Conservation (phyloP, 768 basidiomycete species). For the Leucocoprinus sp. region DNA sequence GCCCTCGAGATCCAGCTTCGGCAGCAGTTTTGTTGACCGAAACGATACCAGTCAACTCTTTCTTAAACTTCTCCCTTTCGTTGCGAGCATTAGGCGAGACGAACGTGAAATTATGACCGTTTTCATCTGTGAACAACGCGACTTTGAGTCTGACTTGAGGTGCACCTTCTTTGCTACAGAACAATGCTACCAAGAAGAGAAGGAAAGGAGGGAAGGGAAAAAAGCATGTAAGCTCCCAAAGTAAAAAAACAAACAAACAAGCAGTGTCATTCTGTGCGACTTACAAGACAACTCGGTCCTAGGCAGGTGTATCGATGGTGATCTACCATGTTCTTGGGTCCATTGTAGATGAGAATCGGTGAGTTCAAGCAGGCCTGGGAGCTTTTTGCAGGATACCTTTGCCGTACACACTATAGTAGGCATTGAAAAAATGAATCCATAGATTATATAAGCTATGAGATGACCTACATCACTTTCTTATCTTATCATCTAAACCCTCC, state of each 20-base stretch:
- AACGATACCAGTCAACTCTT: slow-evolving; percentile 69
- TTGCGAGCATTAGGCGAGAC: slow-evolving; percentile 52
- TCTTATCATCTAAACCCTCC: too few relatives aligned
- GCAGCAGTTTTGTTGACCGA: slow-evolving; percentile 52
- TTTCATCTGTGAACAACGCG: slow-evolving; percentile 57
- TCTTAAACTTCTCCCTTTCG: slow-evolving; percentile 81
- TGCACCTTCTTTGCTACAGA: slow-evolving; percentile 80
- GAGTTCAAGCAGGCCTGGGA: slow-evolving; percentile 65
- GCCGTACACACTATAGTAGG: slow-evolving; percentile 63
- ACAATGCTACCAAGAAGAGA: too few relatives aligned
- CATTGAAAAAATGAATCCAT: slow-evolving; percentile 31
- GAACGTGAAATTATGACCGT: slow-evolving; percentile 79
- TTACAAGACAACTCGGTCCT: slow-evolving; percentile 55
- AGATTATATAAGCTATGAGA: slow-evolving; percentile 19
- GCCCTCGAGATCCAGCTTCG: slow-evolving; percentile 16
- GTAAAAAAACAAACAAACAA: too few relatives aligned
- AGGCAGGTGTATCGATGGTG: slow-evolving; percentile 55
- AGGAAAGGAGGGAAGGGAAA: slow-evolving; percentile 14
- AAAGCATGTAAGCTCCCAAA: slow-evolving; percentile 9
- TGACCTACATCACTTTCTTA: neutral
- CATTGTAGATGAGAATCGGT: slow-evolving; percentile 69
- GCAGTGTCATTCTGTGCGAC: slow-evolving; percentile 21
- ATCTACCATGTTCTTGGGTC: slow-evolving; percentile 65
- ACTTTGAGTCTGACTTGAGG: slow-evolving; percentile 75
- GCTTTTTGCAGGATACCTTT: slow-evolving; percentile 81